Evolutionary conservation across 2,329 filamentous ascomycete species (phyloP), one percentile per base, ranked within the genome.

Genomic region (Colletotrichum plurivorum): DNA sequence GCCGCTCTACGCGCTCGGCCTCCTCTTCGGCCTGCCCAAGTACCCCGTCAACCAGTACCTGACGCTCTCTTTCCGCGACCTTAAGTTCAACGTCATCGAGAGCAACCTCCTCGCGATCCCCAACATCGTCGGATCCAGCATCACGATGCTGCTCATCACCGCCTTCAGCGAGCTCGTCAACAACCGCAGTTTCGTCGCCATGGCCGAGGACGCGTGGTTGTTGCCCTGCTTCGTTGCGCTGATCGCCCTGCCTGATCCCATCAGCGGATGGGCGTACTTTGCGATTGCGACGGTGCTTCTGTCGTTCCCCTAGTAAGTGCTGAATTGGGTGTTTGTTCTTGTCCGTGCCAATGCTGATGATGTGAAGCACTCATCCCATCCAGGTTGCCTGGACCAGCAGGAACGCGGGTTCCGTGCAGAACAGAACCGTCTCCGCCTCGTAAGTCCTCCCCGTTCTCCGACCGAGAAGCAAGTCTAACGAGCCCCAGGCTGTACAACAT

Each of bases 351-450:
- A 12, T 49, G 18, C 46, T 49, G 9, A 54, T 13, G 27, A 1
- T 31, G 5, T 22, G 8, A 27, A 78, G 77, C 62, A 74, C 78
- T 1, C 85, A 90, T 70, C 85, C 88, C 0, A 84, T 90, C 16
- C 80, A 88, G 46, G 88, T 89, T 0, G 88, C 85, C 0, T 85
- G 88, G 78, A 87, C 84, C 0, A 87, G 85, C 2, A 83, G 87
- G 53, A 91, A 90, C 71, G 84, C 87, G 0, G 88, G 88, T 52
- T 84, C 84, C 2, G 89, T 90, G 1, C 82, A 87, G 9, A 89
- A 87, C 12, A 78, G 89, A 13, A 87, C 88, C 0, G 85, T 91
- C 1, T 85, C 86, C 0, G 84, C 85, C 1, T 88, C 87, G 79
- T 80, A 69, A 69, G 78, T 70, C 2, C 25, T 12, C 16, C 12